Percentiles rank a stretch among this genome's conserved stretches.
phyloP scores from a whole-genome alignment of 2,329 filamentous ascomycete genomes.

The Nothopassalora personata region DNA sequence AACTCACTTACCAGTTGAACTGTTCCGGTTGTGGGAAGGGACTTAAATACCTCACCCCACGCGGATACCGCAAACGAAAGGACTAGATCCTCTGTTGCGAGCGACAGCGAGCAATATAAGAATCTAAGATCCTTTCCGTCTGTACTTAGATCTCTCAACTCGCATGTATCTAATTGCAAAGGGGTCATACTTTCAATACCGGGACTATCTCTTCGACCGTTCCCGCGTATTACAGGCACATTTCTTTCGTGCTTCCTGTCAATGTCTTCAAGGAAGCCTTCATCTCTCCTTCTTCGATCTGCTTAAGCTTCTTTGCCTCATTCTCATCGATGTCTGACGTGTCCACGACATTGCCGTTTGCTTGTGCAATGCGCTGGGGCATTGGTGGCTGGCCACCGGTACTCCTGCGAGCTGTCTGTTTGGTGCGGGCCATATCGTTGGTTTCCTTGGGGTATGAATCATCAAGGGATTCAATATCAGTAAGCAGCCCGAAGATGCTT shows the following conservation, averaged over 20 bases:
- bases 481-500: not conserved
- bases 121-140: too few species aligned
- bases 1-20: constrained; percentile 16
- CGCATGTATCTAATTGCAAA: too few species aligned
- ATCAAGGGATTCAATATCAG: not conserved
- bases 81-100: too few species aligned
- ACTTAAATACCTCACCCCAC: too few species aligned
- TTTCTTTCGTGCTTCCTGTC: constrained; percentile 27
- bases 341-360: constrained; percentile 13
- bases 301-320: constrained; percentile 22
- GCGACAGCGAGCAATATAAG: too few species aligned
- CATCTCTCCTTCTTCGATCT: constrained; percentile 27
- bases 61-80: too few species aligned
- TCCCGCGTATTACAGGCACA: constrained; percentile 26
- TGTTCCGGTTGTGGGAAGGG: too few species aligned
- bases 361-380: not conserved
- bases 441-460: not conserved
- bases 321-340: constrained; percentile 21
- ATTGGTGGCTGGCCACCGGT: constrained; percentile 6
- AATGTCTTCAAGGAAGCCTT: constrained; percentile 23
- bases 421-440: constrained; percentile 10
- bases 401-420: constrained; percentile 16
- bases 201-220: constrained; percentile 26
- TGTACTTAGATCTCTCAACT: too few species aligned
- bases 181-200: too few species aligned